These are phyloP conservation scores for Hyaloperonospora arabidopsidis DNA, from an alignment of 352 stramenopile genomes.

Conservation along the genomic window DNA sequence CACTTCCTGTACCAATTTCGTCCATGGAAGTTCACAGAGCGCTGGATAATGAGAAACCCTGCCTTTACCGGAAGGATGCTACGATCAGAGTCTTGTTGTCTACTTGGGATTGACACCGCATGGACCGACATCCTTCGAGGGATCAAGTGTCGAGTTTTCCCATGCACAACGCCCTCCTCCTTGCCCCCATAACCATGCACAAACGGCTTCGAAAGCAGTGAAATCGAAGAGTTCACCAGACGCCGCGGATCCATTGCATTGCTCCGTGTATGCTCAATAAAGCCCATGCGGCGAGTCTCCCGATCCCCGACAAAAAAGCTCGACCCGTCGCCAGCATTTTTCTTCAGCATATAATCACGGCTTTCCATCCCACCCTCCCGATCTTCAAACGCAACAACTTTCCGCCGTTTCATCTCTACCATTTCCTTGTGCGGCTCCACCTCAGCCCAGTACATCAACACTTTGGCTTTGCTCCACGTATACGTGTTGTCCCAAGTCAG, in stretches of 20 bases:
- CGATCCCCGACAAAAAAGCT: slow-evolving; percentile 12
- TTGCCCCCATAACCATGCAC: slow-evolving; percentile 19
- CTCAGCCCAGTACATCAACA: slow-evolving; percentile 70
- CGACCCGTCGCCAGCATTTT: slow-evolving; percentile 4
- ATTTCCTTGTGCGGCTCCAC: slow-evolving; percentile 34
- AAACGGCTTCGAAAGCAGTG: slow-evolving; percentile 65
- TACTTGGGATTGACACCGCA: slow-evolving; percentile 8
- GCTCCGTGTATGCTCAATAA: slow-evolving; percentile 58
- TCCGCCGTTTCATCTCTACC: slow-evolving; percentile 14
- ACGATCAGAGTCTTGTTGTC: slow-evolving; percentile 4
- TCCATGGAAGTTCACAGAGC: slow-evolving; percentile 60
- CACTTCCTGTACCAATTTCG: slow-evolving; percentile 77
- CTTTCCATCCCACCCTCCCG: slow-evolving; percentile 6
- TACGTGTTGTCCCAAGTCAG: slow-evolving; percentile 82
- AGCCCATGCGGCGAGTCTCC: slow-evolving; percentile 46
- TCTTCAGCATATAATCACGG: slow-evolving; percentile 7
- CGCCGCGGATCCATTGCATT: slow-evolving; percentile 50
- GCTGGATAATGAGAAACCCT: slow-evolving; percentile 59
- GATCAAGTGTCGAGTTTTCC: slow-evolving; percentile 24
- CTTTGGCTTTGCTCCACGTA: slow-evolving; percentile 71
- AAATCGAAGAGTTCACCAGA: slow-evolving; percentile 68
- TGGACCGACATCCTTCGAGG: slow-evolving; percentile 16
- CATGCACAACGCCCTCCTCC: slow-evolving; percentile 17
- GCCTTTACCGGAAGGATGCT: slow-evolving; percentile 30
- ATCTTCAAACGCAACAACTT: slow-evolving; percentile 9